Base-by-base conservation (phyloP, 1,139 yeast genomes). In the Wickerhamomyces sp. region DNA sequence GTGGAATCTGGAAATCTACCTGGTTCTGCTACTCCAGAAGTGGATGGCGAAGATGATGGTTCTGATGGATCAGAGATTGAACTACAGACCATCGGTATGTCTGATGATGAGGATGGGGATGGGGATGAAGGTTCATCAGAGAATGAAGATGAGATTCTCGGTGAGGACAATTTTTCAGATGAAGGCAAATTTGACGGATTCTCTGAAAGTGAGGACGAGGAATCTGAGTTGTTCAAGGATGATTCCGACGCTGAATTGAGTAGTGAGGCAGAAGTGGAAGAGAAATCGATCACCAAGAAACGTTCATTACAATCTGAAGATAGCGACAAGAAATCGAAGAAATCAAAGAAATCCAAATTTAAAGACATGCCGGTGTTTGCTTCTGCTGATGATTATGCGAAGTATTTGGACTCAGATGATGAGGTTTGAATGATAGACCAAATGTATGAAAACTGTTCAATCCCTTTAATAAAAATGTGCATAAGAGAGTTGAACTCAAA, bases 371-470 rank as follows among this genome's bases (percentile, higher is more conserved):
- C 97, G 16, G 72, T 79, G 16, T 89, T 87, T 65, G 97, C 96
- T 2, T 80, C 93, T 31, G 94, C 79, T 9, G 96, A 85, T 30
- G 96, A 87, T 46, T 89, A 88, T 57, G 82, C 95, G 16, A 68
- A 82, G 54, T 82, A 81, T 52, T 64, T 86, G 57, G 70, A 72
- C 18, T 78, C 84, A 6, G 82, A 78, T 28, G 78, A 75, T 35
- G 83, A 75, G n/a, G n/a, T n/a, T n/a, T n/a, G n/a, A n/a, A n/a
- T n/a, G n/a, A n/a, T n/a, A n/a, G n/a, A n/a, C n/a, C n/a, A n/a
- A n/a, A n/a, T n/a, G n/a, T n/a, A n/a, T n/a, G n/a, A n/a, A n/a
- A n/a, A n/a, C n/a, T n/a, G n/a, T n/a, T n/a, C n/a, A n/a, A n/a
- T n/a, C n/a, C n/a, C n/a, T n/a, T n/a, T n/a, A n/a, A n/a, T n/a